Percentiles rank a stretch among this genome's conserved stretches.
phyloP scores from a whole-genome alignment of 176 grass and related monocot species.

The Juncus effusus region DNA sequence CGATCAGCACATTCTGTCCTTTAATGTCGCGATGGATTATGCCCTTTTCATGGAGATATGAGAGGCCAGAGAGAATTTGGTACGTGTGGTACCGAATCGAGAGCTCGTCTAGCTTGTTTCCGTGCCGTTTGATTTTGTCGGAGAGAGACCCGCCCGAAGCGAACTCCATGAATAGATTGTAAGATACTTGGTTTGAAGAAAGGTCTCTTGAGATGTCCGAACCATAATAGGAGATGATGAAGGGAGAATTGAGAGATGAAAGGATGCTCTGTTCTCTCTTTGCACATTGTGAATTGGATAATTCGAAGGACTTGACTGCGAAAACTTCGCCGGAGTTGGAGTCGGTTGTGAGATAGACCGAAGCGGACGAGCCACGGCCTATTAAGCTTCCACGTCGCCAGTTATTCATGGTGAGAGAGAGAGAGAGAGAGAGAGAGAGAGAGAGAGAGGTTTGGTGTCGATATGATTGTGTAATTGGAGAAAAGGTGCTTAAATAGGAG shows the following conservation, averaged over 20 bases:
- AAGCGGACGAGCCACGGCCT: constrained; percentile 10
- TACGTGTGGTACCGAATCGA: constrained; percentile 30
- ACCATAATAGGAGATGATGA: constrained; percentile 68
- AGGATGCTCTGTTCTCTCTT: constrained; percentile 36
- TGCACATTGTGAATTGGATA: background rate
- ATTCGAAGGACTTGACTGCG: constrained; percentile 58
- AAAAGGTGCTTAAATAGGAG: background rate
- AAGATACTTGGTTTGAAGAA: constrained; percentile 14
- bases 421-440: background rate
- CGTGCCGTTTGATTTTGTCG: constrained; percentile 36
- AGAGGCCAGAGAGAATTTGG: constrained; percentile 48
- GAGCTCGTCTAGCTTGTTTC: constrained; percentile 38
- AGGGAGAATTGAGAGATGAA: constrained; percentile 43
- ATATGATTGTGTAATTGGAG: background rate
- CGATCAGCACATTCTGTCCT: constrained; percentile 60
- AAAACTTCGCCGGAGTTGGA: constrained; percentile 40
- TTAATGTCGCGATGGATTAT: constrained; percentile 78
- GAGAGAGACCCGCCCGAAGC: constrained; percentile 65
- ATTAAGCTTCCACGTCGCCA: constrained; percentile 20
- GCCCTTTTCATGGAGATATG: constrained; percentile 48
- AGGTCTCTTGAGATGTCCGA: constrained; percentile 20
- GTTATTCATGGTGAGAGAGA: background rate
- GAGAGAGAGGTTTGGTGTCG: constrained; percentile 1
- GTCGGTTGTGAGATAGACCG: constrained; percentile 36
- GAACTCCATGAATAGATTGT: constrained; percentile 78